phyloP scores from a whole-genome alignment of 2,329 filamentous ascomycete genomes.

The Zopfia rhizophila region DNA sequence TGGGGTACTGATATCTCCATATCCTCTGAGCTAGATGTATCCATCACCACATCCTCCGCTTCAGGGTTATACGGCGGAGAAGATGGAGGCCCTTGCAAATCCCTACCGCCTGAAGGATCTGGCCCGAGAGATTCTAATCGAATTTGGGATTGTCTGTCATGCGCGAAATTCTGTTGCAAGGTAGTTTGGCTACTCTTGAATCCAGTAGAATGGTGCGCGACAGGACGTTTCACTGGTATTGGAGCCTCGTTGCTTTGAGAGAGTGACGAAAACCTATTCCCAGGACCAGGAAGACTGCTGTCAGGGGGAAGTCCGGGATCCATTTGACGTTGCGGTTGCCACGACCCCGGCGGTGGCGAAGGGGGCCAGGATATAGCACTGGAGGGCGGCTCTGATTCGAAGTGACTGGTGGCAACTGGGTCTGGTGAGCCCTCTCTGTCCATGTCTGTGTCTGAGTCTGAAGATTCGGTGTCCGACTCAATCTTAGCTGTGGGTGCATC shows the following conservation, averaged over 20 bases:
- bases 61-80: conserved; percentile 26
- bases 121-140: too few species aligned
- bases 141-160: too few species aligned
- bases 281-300: conserved; percentile 41
- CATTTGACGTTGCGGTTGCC: conserved; percentile 21
- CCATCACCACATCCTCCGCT: conserved; percentile 15
- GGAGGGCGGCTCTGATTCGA: conserved; percentile 11
- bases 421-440: conserved; percentile 7
- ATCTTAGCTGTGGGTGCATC: too few species aligned
- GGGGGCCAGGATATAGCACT: conserved; percentile 33
- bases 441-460: neutral
- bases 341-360: conserved; percentile 28
- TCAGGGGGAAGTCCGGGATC: conserved; percentile 39
- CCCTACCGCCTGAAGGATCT: too few species aligned
- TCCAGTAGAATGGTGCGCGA: too few species aligned
- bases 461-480: conserved; percentile 14
- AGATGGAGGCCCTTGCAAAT: conserved; percentile 26
- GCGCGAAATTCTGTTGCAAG: too few species aligned
- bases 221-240: too few species aligned
- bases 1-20: conserved; percentile 40
- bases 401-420: neutral
- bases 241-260: too few species aligned
- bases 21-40: too few species aligned
- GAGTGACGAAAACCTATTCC: too few species aligned
- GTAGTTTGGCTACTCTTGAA: too few species aligned